Percentiles rank a stretch among this genome's conserved stretches.
Evolutionary conservation across 805 yeast species (phyloP).

Genomic region (Suhomyces pyralidae): DNA sequence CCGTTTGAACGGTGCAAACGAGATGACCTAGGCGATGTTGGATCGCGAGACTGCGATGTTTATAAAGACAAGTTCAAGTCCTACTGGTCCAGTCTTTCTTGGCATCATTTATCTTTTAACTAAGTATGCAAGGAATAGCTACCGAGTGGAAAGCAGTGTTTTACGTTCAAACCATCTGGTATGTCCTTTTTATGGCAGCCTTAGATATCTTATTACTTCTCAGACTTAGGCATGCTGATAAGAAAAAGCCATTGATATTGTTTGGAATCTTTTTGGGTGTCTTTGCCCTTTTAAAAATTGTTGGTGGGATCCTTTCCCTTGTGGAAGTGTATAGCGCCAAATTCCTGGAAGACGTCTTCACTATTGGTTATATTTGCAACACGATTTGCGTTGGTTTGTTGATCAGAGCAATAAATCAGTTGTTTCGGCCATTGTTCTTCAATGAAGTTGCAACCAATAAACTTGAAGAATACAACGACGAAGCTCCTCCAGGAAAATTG

Average conservation of each 20-base stretch:
- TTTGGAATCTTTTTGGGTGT: conserved; percentile 4
- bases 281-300: conserved; percentile 2
- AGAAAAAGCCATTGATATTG: neutral
- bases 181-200: neutral
- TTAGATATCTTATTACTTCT: neutral
- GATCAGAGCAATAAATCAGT: conserved; percentile 6
- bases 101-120: neutral
- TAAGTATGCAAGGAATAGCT: conserved; percentile 3
- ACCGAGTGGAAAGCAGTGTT: conserved; percentile 8
- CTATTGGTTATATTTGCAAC: conserved; percentile 6
- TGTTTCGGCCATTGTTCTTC: conserved; percentile 1
- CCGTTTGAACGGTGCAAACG: neutral
- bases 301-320: conserved; percentile 4
- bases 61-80: neutral
- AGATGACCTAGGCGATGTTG: neutral
- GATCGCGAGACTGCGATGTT: neutral
- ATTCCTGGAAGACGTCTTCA: neutral
- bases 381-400: conserved; percentile 6
- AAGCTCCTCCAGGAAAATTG: neutral
- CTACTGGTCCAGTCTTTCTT: neutral
- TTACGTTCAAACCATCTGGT: conserved; percentile 8
- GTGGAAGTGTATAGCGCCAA: neutral
- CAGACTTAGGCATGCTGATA: neutral
- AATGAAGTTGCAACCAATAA: neutral
- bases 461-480: neutral